Evolutionary conservation across 139 green algal species (phyloP), one percentile per base, ranked within the genome.

Genomic region (Limnomonas spitsbergensis): DNA sequence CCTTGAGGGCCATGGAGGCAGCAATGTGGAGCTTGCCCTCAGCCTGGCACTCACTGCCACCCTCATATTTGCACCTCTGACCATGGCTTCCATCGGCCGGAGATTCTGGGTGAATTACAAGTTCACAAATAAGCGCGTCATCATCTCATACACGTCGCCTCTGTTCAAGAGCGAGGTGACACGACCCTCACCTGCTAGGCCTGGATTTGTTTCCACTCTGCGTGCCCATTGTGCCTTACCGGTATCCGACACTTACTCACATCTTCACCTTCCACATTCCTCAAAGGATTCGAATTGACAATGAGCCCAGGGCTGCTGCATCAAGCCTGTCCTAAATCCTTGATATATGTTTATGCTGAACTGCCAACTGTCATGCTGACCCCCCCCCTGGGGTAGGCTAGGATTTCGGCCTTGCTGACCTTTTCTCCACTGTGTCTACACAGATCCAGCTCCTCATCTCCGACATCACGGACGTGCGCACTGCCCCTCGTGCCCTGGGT

Each of bases 91-190:
- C 1, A 80, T 94, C 7, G 90, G 89, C 35, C 73, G 87, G 35
- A 78, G 71, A 31, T 24, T 80, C 2, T 83, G 77, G 81, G 42
- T 82, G 34, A 81, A 47, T 4, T 82, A 81, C 73, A 78, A 71
- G 14, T 92, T 94, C 79, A 94, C 90, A 4, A 88, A 93, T 84
- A 92, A 90, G 81, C 80, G 90, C 1, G 27, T 93, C 1, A 76
- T 82, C 1, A 83, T 93, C 47, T 80, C 36, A 26, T 91, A 90
- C 81, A 91, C 75, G 2, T 84, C 70, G 0, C 87, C 89, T 1
- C 39, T 89, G 6, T 84, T 90, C 66, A 82, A 86, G 61, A 73
- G 76, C n/a, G 78, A 84, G 53, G 72, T 86, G 40, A 76, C n/a
- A 76, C 67, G 26, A 38, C 9, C 40, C 0, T 26, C 0, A 70